Percentiles rank a stretch among this genome's conserved stretches.
Evolutionary conservation across 2,329 filamentous ascomycete species (phyloP).

Genomic region (Cordyceps farinosa): DNA sequence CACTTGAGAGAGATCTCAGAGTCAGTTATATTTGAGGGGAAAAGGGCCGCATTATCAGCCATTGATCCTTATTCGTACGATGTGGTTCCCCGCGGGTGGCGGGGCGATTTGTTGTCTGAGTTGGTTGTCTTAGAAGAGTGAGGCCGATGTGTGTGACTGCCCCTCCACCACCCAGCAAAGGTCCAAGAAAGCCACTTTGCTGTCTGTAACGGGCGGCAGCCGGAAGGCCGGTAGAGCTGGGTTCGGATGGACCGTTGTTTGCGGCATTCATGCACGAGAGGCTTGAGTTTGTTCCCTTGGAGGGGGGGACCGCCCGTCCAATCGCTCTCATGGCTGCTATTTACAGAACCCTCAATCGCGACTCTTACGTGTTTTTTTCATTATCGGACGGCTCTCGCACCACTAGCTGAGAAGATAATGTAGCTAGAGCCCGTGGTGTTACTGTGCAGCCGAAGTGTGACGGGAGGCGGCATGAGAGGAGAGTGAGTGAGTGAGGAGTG

Average conservation of each 20-base stretch:
- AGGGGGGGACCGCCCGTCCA: no score
- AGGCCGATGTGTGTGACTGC: neutral
- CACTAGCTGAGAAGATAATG: no score
- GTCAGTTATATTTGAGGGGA: neutral
- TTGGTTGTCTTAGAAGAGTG: conserved; percentile 7
- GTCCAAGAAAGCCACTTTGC: neutral
- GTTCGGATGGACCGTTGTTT: neutral
- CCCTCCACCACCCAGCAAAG: neutral
- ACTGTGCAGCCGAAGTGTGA: no score
- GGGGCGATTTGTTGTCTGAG: neutral
- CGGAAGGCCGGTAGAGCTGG: neutral
- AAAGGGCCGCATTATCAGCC: no score
- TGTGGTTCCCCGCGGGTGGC: neutral
- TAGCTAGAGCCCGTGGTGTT: no score
- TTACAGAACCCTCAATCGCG: no score
- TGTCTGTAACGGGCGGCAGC: neutral
- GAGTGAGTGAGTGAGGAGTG: neutral
- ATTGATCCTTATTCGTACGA: no score
- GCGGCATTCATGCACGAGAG: neutral
- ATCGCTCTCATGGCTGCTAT: no score
- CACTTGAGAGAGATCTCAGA: neutral
- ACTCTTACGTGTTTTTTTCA: no score
- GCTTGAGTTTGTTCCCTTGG: no score
- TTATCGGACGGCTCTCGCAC: no score
- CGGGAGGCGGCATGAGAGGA: neutral